Evolutionary conservation across 2,329 filamentous ascomycete species (phyloP), one percentile per base, ranked within the genome.

Genomic region (Lecanosticta acicola): DNA sequence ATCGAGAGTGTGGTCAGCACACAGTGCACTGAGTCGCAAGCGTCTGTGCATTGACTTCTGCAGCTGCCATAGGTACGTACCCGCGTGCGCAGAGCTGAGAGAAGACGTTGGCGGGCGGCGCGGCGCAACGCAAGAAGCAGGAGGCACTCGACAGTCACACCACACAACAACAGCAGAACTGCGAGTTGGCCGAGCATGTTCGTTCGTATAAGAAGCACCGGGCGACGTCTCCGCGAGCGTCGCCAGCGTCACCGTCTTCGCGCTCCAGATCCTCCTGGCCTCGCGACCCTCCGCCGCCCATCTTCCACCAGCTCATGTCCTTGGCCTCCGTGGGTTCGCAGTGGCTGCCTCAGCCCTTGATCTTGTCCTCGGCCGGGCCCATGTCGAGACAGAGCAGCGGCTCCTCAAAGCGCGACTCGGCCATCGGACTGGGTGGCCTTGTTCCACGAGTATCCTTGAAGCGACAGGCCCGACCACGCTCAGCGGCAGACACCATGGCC

Each of bases 321-420:
- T n/a, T n/a, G n/a, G 17, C 47, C 38, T 54, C 54, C 36, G 52
- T 58, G 21, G 49, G 45, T 34, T 49, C 43, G 46, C 54, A 57
- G 45, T 48, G 55, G 40, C 48, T 46, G 45, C 50, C 50, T 18
- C 49, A 54, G 41, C 56, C 54, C 32, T 48, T 58, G 44, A 54
- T 57, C 17, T 41, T 58, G 33, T 41, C 37, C 32, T 48, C 46
- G 40, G 29, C 24, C 24, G 41, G 36, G 19, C 47, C 52, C 38
- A 49, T 48, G 43, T 54, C 51, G 39, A 50, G 50, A 24, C 38
- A 51, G 39, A 41, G 47, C 53, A 42, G 43, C 42, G 45, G 46
- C 20, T 46, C 43, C 17, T 11, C 5, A 11, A 56, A 56, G 40
- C 51, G 47, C 43, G 54, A 54, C 38, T 55, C 52, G 43, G 52